Conservation (phyloP, 805 yeast genomes). For the Debaryomyces prosopidis region DNA sequence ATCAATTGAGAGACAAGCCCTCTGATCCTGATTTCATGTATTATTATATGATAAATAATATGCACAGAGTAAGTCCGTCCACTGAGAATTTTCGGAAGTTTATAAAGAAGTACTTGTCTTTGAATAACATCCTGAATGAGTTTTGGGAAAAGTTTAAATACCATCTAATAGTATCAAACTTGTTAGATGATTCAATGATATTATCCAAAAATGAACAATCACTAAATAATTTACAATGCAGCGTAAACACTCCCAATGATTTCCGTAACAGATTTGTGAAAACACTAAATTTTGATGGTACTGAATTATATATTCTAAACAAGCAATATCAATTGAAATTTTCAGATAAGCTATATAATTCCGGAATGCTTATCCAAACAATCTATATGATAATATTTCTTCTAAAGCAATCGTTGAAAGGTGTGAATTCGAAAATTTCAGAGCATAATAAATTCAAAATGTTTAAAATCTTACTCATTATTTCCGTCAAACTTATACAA, state of each 20-base stretch:
- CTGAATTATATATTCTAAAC: conserved; percentile 10
- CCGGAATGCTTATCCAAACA: not conserved
- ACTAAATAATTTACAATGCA: conserved; percentile 15
- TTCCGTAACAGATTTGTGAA: conserved; percentile 3
- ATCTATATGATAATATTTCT: conserved; percentile 28
- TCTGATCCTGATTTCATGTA: conserved; percentile 3
- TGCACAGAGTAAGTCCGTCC: conserved; percentile 8
- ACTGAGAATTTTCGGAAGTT: conserved; percentile 23
- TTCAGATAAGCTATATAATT: conserved; percentile 2
- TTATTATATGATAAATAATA: conserved; percentile 8
- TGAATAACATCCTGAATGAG: conserved; percentile 14
- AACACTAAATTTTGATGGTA: conserved; percentile 22
- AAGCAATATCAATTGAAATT: conserved; percentile 9
- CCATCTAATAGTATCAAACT: conserved; percentile 35
- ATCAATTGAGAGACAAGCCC: not conserved
- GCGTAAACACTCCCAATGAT: conserved; percentile 9
- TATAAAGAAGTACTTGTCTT: conserved; percentile 28
- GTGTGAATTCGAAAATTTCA: not conserved
- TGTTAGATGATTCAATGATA: conserved; percentile 41
- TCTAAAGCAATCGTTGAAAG: conserved; percentile 19
- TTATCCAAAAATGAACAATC: conserved; percentile 44
- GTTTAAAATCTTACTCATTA: conserved; percentile 31
- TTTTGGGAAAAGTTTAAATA: conserved; percentile 45
- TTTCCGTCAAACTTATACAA: conserved; percentile 28
- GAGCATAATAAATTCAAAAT: conserved; percentile 14